Percentiles rank a stretch among this genome's conserved stretches.
phyloP scores from a whole-genome alignment of 768 basidiomycete genomes.

The Suillus sp. region DNA sequence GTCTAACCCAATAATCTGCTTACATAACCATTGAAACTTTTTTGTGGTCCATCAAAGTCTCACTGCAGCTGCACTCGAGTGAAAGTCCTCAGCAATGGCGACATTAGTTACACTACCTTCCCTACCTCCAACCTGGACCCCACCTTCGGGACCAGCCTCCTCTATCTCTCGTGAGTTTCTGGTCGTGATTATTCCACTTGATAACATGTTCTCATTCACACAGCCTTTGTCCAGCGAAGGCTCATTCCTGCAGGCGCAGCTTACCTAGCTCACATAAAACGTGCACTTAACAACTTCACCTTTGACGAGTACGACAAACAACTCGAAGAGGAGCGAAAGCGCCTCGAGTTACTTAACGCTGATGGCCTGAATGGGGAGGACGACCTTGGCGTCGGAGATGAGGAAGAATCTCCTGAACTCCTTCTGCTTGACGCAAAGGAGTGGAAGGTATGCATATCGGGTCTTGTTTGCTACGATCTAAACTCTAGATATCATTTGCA shows the following conservation, averaged over 20 bases:
- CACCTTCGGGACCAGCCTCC: conserved; percentile 20
- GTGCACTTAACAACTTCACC: conserved; percentile 72
- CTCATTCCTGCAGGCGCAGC: conserved; percentile 88
- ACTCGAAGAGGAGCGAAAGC: conserved; percentile 54
- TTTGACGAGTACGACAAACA: conserved; percentile 84
- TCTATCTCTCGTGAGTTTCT: conserved; percentile 31
- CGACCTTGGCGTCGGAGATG: conserved; percentile 92
- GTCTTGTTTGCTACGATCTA: conserved; percentile 4
- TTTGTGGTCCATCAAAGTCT: conserved; percentile 5
- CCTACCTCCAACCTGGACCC: conserved; percentile 26
- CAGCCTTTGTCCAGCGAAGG: conserved; percentile 46
- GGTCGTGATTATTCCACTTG: conserved; percentile 6
- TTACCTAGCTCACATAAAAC: conserved; percentile 79
- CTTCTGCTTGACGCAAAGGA: conserved; percentile 90
- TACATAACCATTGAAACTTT: conserved; percentile 9
- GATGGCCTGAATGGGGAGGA: conserved; percentile 59
- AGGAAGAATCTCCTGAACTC: conserved; percentile 74
- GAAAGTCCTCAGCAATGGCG: conserved; percentile 22
- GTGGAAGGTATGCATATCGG: conserved; percentile 75
- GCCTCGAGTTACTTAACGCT: conserved; percentile 50
- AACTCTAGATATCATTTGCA: conserved; percentile 30
- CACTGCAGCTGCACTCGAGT: neutral
- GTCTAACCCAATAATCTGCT: neutral
- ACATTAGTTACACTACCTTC: conserved; percentile 29
- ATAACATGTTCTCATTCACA: neutral